Conservation (phyloP, 2,329 filamentous ascomycete genomes). For the Sporothrix euskadiensis region DNA sequence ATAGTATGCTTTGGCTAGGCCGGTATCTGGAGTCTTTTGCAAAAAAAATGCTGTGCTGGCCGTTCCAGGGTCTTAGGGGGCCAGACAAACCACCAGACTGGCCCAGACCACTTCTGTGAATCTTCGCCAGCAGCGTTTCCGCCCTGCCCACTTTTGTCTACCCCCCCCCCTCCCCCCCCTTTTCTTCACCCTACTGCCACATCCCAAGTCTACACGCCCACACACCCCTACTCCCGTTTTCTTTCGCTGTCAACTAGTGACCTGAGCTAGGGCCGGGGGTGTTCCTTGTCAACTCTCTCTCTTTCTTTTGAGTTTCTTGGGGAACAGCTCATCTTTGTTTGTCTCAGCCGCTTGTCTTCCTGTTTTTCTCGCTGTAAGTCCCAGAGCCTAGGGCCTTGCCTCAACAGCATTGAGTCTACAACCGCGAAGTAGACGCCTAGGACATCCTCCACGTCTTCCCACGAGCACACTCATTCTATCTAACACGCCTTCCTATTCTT, state of each 20-base stretch:
- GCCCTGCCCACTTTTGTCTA: slow-evolving; percentile 6
- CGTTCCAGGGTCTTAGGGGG: slow-evolving; percentile 1
- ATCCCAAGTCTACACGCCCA: background rate
- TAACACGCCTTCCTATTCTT: slow-evolving; percentile 25
- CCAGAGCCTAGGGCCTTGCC: slow-evolving; percentile 2
- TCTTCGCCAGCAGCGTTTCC: slow-evolving; percentile 14
- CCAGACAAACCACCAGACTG: background rate
- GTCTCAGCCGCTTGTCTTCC: slow-evolving; percentile 27
- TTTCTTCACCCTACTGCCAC: background rate
- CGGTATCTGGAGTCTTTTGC: background rate
- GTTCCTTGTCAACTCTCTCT: slow-evolving; percentile 8
- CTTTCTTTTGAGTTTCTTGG: slow-evolving; percentile 11
- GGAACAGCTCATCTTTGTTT: slow-evolving; percentile 21
- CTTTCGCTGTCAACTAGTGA: slow-evolving; percentile 19
- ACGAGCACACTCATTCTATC: slow-evolving; percentile 13
- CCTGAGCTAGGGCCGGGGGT: background rate
- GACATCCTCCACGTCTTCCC: slow-evolving; percentile 9
- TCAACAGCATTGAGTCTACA: background rate
- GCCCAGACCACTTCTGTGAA: background rate
- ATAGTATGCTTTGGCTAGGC: slow-evolving; percentile 2
- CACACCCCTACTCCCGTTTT: background rate
- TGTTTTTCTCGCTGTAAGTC: background rate
- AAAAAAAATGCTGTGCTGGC: background rate
- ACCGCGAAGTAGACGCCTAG: background rate
- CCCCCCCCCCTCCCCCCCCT: background rate